Conservation (phyloP, 169 alveolate species). For the Cryptosporidium andersoni region DNA sequence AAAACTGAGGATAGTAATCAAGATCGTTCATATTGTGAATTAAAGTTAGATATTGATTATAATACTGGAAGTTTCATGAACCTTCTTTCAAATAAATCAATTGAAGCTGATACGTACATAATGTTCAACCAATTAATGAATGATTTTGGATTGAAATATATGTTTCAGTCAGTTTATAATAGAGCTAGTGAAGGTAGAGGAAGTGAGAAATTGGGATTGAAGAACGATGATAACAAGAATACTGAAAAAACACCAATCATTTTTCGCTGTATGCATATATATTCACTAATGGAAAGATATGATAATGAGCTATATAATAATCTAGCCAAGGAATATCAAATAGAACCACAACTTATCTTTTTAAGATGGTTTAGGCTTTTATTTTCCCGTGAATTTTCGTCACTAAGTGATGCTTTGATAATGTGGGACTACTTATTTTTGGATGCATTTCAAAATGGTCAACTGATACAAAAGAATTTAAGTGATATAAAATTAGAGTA, state of each 20-base stretch:
- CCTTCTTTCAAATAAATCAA: conserved; percentile 68
- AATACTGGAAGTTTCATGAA: not conserved
- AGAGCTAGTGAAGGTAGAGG: not conserved
- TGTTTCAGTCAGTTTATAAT: conserved; percentile 73
- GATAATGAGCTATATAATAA: conserved; percentile 41
- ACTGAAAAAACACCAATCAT: conserved; percentile 76
- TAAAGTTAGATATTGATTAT: not conserved
- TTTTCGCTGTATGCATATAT: conserved; percentile 79
- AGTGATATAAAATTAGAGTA: too few relatives aligned
- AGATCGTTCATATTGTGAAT: not conserved
- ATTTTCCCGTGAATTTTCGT: conserved; percentile 79
- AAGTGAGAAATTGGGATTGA: conserved; percentile 44
- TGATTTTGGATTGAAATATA: conserved; percentile 77
- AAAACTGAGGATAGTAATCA: not conserved
- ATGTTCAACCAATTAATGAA: conserved; percentile 80
- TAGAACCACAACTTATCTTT: conserved; percentile 61
- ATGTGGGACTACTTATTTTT: conserved; percentile 59
- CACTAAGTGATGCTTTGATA: conserved; percentile 30
- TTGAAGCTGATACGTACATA: conserved; percentile 84
- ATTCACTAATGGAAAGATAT: conserved; percentile 72
- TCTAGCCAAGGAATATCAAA: conserved; percentile 19
- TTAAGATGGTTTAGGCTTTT: conserved; percentile 83
- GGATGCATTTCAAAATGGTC: conserved; percentile 32
- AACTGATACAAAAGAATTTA: not conserved
- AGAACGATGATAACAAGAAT: conserved; percentile 3